phyloP scores from a whole-genome alignment of 805 yeast species.

The Schwanniomyces occidentalis region DNA sequence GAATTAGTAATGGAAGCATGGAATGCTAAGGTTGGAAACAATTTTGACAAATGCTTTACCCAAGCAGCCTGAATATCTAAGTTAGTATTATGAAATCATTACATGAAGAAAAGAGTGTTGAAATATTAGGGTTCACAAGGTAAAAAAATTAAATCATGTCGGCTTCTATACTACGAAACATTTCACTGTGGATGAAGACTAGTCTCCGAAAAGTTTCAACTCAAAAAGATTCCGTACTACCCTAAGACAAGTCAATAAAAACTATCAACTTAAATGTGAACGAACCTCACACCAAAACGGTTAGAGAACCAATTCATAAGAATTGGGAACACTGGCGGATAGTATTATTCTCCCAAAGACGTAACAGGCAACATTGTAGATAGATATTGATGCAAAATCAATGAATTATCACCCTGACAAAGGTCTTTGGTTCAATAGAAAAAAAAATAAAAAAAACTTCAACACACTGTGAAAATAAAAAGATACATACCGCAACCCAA shows the following conservation, averaged over 20 bases:
- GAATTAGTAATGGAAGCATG: conserved; percentile 98
- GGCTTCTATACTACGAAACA: conserved; percentile 88
- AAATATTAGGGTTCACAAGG: conserved; percentile 2
- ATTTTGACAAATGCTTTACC: conserved; percentile 92
- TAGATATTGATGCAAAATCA: conserved; percentile 22
- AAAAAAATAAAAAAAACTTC: conserved; percentile 3
- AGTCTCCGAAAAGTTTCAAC: conserved; percentile 61
- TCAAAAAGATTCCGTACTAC: conserved; percentile 66
- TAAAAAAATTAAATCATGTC: conserved; percentile 45
- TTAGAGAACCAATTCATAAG: conserved; percentile 49
- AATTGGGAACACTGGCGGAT: conserved; percentile 51
- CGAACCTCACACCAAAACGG: conserved; percentile 41
- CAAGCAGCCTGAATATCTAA: conserved; percentile 79
- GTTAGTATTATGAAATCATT: conserved; percentile 6
- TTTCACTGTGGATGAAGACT: conserved; percentile 28
- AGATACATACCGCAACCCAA: conserved; percentile 96
- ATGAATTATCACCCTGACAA: conserved; percentile 69
- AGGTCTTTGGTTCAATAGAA: conserved; percentile 66
- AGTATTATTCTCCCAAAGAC: conserved; percentile 87
- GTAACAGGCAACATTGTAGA: conserved; percentile 82
- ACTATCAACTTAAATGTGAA: conserved; percentile 33
- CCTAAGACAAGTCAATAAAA: conserved; percentile 47
- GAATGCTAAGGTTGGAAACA: conserved; percentile 93
- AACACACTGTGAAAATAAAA: conserved; percentile 5
- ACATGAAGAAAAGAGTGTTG: conserved; percentile 5